Conservation (phyloP, 2,329 filamentous ascomycete genomes). For the Hawksworthiomyces lignivorus region DNA sequence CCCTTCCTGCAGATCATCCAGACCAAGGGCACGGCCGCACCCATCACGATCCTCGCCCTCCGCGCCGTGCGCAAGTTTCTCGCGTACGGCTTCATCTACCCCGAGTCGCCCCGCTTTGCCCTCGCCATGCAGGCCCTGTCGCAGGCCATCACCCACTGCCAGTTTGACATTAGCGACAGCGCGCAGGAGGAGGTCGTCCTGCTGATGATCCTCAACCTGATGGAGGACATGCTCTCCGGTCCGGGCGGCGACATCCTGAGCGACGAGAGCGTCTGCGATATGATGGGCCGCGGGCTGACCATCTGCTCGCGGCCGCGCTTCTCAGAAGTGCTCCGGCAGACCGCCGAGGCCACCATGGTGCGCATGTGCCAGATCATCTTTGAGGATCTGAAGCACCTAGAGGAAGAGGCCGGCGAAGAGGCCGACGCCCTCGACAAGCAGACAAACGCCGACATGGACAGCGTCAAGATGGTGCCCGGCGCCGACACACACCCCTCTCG, state of each 20-base stretch:
- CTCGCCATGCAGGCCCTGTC: slow-evolving; percentile 92
- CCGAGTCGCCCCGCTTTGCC: slow-evolving; percentile 76
- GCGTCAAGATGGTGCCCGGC: slow-evolving; percentile 76
- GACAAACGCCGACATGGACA: slow-evolving; percentile 61
- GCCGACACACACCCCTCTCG: slow-evolving; percentile 36
- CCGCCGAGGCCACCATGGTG: slow-evolving; percentile 94
- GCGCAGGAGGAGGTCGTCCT: slow-evolving; percentile 93
- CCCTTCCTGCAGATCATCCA: slow-evolving; percentile 96
- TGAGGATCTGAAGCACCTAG: slow-evolving; percentile 79
- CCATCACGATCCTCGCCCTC: slow-evolving; percentile 89
- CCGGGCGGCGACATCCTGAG: slow-evolving; percentile 89
- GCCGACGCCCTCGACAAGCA: slow-evolving; percentile 57
- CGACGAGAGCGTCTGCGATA: slow-evolving; percentile 96
- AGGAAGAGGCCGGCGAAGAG: slow-evolving; percentile 64
- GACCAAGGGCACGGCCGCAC: slow-evolving; percentile 89
- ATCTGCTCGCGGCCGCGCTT: slow-evolving; percentile 94
- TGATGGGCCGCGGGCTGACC: slow-evolving; percentile 97
- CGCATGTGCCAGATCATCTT: slow-evolving; percentile 99
- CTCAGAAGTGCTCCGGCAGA: slow-evolving; percentile 81
- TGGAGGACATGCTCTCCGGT: slow-evolving; percentile 97
- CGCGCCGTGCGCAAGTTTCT: slow-evolving; percentile 95
- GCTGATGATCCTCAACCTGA: slow-evolving; percentile 86
- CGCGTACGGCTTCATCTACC: slow-evolving; percentile 83
- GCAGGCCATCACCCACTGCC: slow-evolving; percentile 91
- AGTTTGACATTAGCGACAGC: slow-evolving; percentile 93